phyloP scores from a whole-genome alignment of 179 eudicot genomes.

The Gypsophila paniculata region DNA sequence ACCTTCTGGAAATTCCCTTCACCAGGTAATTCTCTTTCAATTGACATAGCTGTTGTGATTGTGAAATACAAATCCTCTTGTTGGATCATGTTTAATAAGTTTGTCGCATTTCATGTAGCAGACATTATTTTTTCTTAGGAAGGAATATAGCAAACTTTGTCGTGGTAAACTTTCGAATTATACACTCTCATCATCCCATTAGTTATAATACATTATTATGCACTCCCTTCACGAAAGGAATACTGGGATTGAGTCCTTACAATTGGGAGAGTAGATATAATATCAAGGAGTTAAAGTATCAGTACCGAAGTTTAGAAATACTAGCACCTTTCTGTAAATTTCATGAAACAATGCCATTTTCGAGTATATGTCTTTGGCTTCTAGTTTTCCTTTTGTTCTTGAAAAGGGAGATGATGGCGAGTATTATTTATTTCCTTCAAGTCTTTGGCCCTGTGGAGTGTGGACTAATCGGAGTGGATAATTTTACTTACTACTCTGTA shows the following conservation, averaged over 20 bases:
- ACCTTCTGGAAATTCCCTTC: conserved; percentile 85
- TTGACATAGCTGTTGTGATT: not conserved
- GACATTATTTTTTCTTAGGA: not conserved
- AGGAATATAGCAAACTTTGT: not conserved
- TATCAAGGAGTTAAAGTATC: too few species aligned
- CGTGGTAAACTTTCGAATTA: too few species aligned
- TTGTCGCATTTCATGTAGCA: not conserved
- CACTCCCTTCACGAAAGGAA: not conserved
- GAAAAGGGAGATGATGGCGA: not conserved
- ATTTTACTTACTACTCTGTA: not conserved
- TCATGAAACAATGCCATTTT: not conserved
- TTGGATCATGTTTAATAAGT: not conserved
- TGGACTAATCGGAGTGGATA: not conserved
- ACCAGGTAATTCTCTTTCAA: conserved; percentile 50
- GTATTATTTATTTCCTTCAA: not conserved
- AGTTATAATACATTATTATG: too few species aligned
- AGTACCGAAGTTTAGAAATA: too few species aligned
- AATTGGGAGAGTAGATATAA: not conserved
- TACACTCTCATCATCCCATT: too few species aligned
- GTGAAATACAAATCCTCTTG: not conserved
- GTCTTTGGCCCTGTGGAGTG: not conserved
- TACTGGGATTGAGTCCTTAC: not conserved
- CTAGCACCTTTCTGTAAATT: too few species aligned
- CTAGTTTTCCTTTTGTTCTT: not conserved
- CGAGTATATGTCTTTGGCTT: not conserved